Base-by-base conservation (phyloP, 1,139 yeast species). In the Geotrichum histeridarum region DNA sequence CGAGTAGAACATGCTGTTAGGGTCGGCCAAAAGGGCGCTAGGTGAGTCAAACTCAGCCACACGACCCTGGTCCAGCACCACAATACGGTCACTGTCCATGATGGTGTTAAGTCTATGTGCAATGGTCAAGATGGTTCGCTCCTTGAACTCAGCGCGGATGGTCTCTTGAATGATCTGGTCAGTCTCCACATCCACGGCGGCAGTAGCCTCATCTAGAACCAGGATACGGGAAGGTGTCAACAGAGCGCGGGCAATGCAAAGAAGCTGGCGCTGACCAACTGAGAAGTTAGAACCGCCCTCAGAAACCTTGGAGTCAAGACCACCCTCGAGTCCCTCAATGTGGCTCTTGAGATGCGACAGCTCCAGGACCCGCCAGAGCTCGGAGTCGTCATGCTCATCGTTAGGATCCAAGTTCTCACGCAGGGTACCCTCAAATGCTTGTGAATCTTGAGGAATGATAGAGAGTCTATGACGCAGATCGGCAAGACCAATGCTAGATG, bases 91-190 rank as follows among this genome's bases (percentile, higher is more conserved):
- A 63, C 86, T 82, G 62, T 86, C 93, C 77, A 86, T 73, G 49
- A 88, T 87, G 0, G 96, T 88, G 61, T 88, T 89, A 55, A 88
- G 75, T 56, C 96, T 75, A 64, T 87, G 95, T 0, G 95, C 95
- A 63, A 87, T 86, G 0, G 94, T 86, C 50, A 87, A 70, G 56
- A 86, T 85, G 0, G 95, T 86, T 63, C 83, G 77, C 59, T 82
- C 77, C 50, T 71, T 73, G 66, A 86, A 86, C 63, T 81, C 82
- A 1, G 70, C 64, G 55, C 91, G 74, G 42, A 87, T 86, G 0
- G 94, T 85, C 59, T 82, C 80, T 69, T 86, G 95, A 51, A 86
- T 80, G 54, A 85, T 77, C 60, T 77, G 78, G 64, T 86, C 95
- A 0, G 95, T 87, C 65, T 84, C 85, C 15, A 84, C 81, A 67